Evolutionary conservation across 2,329 filamentous ascomycete genomes (phyloP), one percentile per base, ranked within the genome.

Genomic region (Fusarium sororula): DNA sequence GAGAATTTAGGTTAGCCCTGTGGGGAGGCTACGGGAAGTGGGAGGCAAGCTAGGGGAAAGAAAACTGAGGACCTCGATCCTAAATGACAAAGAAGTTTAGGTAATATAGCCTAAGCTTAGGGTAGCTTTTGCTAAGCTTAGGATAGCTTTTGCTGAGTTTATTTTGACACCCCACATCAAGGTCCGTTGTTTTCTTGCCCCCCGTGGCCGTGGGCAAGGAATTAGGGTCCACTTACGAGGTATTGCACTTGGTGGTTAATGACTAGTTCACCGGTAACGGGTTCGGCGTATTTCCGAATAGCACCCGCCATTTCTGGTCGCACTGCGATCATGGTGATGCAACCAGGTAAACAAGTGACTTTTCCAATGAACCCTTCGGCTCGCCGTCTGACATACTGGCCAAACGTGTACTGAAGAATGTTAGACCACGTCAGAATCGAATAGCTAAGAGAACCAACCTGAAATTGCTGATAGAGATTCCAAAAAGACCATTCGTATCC

Each of bases 391-490:
- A 76, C 74, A 4, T 76, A 76, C 18, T 76, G 74, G 0, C 74
- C 74, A 22, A 74, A 77, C 0, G 74, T 75, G 17, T 77, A 77
- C 74, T 76, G 18, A 1, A 28, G 1, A n/a, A n/a, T n/a, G n/a
- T n/a, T n/a, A n/a, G n/a, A n/a, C n/a, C n/a, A n/a, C n/a, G n/a
- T n/a, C n/a, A n/a, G n/a, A n/a, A n/a, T n/a, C n/a, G n/a, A n/a
- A n/a, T n/a, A n/a, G n/a, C n/a, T n/a, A n/a, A n/a, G n/a, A n/a
- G n/a, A n/a, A n/a, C n/a, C n/a, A n/a, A n/a, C n/a, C 60, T 76
- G 74, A 17, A 76, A 76, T 12, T 76, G 74, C 3, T 76, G 74
- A 45, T 76, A 77, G 1, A 76, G 37, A 26, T 76, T 76, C 74
- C 74, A 76, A 15, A 77, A 73, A 0, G 74, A 76, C 74, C 74